Conservation (phyloP, 257 asterid genomes). For the Jasminum sambac region DNA sequence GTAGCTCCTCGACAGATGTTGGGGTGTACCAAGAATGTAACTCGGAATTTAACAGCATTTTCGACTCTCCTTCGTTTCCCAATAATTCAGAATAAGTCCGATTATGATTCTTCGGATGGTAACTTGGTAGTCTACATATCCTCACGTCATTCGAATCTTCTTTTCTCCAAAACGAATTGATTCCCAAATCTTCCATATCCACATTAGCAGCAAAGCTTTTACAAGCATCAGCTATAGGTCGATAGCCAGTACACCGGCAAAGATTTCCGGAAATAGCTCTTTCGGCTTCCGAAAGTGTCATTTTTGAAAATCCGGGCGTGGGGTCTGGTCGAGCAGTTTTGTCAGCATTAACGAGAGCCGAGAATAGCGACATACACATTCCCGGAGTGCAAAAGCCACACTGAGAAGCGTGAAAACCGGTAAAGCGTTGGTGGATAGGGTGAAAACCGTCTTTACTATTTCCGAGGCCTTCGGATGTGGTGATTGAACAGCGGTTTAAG, state of each 20-base stretch:
- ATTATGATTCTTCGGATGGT: constrained; percentile 34
- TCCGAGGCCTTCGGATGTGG: constrained; percentile 80
- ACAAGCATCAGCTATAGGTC: constrained; percentile 80
- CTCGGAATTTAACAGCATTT: constrained; percentile 35
- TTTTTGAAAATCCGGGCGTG: constrained; percentile 56
- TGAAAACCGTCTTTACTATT: constrained; percentile 71
- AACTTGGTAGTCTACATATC: constrained; percentile 40
- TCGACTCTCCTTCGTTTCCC: constrained; percentile 23
- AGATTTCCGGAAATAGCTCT: constrained; percentile 62
- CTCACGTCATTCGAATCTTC: constrained; percentile 41
- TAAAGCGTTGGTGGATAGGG: constrained; percentile 66
- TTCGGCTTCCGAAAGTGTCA: constrained; percentile 66
- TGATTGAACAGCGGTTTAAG: constrained; percentile 59
- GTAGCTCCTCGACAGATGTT: constrained; percentile 50
- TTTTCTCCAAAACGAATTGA: constrained; percentile 58
- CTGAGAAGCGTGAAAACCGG: constrained; percentile 82
- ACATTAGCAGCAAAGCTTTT: constrained; percentile 62
- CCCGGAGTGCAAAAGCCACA: constrained; percentile 92
- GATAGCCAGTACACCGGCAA: constrained; percentile 75
- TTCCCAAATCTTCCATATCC: constrained; percentile 73
- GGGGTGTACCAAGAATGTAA: constrained; percentile 63
- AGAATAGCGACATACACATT: constrained; percentile 68
- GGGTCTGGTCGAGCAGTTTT: constrained; percentile 37
- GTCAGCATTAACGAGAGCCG: constrained; percentile 58
- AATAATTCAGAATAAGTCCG: constrained; percentile 39